Conservation (phyloP, 139 green algal genomes). For the Choricystis sp. region DNA sequence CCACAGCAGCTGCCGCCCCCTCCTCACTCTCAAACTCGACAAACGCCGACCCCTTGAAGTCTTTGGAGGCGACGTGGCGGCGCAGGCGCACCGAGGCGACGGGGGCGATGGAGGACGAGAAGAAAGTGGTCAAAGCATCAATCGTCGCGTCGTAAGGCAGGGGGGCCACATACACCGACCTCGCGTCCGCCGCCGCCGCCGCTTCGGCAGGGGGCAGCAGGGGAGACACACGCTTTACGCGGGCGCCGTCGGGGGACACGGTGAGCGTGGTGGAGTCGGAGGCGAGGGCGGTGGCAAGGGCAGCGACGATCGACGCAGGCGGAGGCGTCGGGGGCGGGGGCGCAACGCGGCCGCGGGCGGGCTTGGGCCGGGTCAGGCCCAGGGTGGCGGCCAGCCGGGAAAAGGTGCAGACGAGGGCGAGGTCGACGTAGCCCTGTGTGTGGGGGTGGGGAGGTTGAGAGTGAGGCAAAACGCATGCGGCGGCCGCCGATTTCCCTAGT, state of each 20-base stretch:
- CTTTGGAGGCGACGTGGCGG: conserved; percentile 50
- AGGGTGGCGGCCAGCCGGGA: neutral
- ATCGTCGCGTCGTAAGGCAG: conserved; percentile 50
- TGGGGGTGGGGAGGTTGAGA: neutral
- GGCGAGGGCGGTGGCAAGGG: too few relatives aligned
- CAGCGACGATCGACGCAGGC: conserved; percentile 13
- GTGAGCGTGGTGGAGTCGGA: conserved; percentile 57
- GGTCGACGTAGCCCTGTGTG: neutral
- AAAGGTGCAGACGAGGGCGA: neutral
- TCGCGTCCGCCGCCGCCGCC: neutral
- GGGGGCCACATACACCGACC: too few relatives aligned
- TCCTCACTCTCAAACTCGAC: conserved; percentile 49
- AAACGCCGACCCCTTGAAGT: conserved; percentile 72
- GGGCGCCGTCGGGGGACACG: conserved; percentile 44
- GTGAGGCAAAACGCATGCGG: too few relatives aligned
- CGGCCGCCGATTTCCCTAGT: too few relatives aligned
- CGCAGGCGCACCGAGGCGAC: conserved; percentile 60
- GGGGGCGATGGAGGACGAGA: neutral
- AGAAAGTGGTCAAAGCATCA: too few relatives aligned
- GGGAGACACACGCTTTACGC: too few relatives aligned
- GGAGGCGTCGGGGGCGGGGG: too few relatives aligned
- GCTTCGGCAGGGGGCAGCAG: conserved; percentile 6
- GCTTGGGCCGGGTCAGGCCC: neutral
- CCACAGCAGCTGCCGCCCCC: conserved; percentile 9
- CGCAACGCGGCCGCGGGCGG: too few relatives aligned